A percentile compares a stretch with the other conserved stretches of the same genome.
phyloP scores from a whole-genome alignment of 2,329 filamentous ascomycete genomes.

The Tolypocladium pustulatum region DNA sequence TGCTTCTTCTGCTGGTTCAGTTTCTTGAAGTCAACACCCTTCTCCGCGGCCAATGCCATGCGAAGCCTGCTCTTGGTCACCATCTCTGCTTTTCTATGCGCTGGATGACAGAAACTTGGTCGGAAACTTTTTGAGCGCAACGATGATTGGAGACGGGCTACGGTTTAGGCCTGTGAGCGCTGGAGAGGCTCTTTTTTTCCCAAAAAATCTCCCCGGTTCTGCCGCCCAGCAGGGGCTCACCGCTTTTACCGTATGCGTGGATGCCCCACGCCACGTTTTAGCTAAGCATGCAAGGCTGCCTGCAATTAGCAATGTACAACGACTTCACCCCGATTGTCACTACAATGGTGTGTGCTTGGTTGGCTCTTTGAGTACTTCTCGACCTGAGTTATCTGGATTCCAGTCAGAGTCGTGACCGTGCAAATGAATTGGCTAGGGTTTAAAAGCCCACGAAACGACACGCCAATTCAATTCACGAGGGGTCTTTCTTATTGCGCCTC shows the following conservation, averaged over 20 bases:
- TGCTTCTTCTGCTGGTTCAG: constrained; percentile 37
- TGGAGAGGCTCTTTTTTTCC: background rate
- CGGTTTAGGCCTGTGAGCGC: background rate
- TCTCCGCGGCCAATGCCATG: constrained; percentile 43
- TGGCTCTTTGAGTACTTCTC: too few relatives aligned
- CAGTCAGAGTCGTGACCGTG: too few relatives aligned
- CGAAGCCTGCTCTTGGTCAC: constrained; percentile 39
- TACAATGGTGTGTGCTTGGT: too few relatives aligned
- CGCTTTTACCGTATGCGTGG: constrained; percentile 2
- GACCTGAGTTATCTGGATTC: too few relatives aligned
- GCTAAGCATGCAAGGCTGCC: background rate
- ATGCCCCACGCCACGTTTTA: background rate
- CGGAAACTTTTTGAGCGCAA: background rate
- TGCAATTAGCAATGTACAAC: background rate
- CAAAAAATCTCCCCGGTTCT: constrained; percentile 7
- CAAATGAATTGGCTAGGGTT: too few relatives aligned
- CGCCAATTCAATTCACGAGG: too few relatives aligned
- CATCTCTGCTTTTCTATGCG: constrained; percentile 14
- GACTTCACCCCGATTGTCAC: too few relatives aligned
- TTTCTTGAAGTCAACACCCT: constrained; percentile 42
- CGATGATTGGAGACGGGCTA: background rate
- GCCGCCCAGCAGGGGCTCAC: constrained; percentile 3
- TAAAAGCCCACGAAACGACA: too few relatives aligned
- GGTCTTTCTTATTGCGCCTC: background rate
- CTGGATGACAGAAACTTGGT: background rate